These are phyloP conservation scores for Starmera pachycereana DNA, from an alignment of 805 yeast genomes.

Conservation along the genomic window DNA sequence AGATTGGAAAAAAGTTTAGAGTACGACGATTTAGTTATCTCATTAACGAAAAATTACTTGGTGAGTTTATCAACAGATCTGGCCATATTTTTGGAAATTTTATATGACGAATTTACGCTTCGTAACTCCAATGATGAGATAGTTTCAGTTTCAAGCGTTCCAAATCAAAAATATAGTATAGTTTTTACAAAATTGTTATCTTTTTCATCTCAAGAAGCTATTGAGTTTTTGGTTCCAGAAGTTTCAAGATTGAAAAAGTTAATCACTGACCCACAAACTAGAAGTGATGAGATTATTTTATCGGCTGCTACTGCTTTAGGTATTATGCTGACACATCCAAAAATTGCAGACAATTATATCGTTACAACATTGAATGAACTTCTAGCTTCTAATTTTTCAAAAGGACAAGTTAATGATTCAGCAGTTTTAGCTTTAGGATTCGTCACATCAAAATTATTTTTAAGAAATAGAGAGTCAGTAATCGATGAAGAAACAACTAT, in stretches of 20 bases:
- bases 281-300: conserved; percentile 16
- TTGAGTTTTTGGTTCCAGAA: conserved; percentile 4
- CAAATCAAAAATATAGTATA: conserved; percentile 25
- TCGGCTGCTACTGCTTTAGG: conserved; percentile 38
- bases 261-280: conserved; percentile 9
- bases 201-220: conserved; percentile 10
- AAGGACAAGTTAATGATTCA: conserved; percentile 8
- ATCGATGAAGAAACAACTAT: neutral
- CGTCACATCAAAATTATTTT: conserved; percentile 33
- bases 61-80: conserved; percentile 12
- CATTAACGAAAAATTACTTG: conserved; percentile 15
- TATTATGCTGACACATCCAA: conserved; percentile 35
- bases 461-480: conserved; percentile 7
- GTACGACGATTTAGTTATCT: conserved; percentile 43
- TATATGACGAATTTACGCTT: conserved; percentile 26
- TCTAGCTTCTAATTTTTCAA: conserved; percentile 2
- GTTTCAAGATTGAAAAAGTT: conserved; percentile 17
- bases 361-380: conserved; percentile 6
- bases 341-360: conserved; percentile 4
- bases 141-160: conserved; percentile 9
- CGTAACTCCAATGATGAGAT: conserved; percentile 9
- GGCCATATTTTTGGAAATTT: conserved; percentile 19
- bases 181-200: conserved; percentile 18
- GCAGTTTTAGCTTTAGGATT: conserved; percentile 28
- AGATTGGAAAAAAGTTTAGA: conserved; percentile 62